A percentile compares a stretch with the other conserved stretches of the same genome.
Evolutionary conservation across 371 early-diverging fungal species (phyloP).

Genomic region (Apophysomyces sp.): DNA sequence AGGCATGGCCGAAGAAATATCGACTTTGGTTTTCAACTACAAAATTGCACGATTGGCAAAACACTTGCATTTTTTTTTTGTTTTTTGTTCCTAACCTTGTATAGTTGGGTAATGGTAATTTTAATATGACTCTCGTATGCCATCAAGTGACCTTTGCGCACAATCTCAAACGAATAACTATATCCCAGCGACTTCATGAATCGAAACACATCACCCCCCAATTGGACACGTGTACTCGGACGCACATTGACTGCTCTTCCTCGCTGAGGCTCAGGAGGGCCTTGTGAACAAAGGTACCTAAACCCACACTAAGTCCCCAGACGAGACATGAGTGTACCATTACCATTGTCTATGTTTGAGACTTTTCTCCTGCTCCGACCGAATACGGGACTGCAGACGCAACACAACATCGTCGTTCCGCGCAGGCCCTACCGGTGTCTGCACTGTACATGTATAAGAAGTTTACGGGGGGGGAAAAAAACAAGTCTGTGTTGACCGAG

Average conservation of each 20-base stretch:
- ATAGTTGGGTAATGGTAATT: slow-evolving; percentile 39
- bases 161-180: slow-evolving; percentile 51
- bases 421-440: slow-evolving; percentile 49
- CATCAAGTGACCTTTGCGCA: slow-evolving; percentile 39
- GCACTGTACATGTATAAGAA: slow-evolving; percentile 28
- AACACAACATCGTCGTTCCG: slow-evolving; percentile 52
- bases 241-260: slow-evolving; percentile 47
- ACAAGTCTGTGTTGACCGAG: too few species aligned
- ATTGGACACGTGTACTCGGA: slow-evolving; percentile 41
- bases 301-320: not conserved
- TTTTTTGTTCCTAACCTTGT: slow-evolving; percentile 26
- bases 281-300: slow-evolving; percentile 48
- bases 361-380: slow-evolving; percentile 37
- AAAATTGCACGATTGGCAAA: not conserved
- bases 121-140: slow-evolving; percentile 40
- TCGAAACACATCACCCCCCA: slow-evolving; percentile 49
- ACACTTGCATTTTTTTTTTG: not conserved
- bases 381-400: slow-evolving; percentile 41
- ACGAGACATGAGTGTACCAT: not conserved
- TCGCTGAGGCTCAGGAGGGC: slow-evolving; percentile 49
- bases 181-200: slow-evolving; percentile 51
- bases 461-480: not conserved
- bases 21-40: slow-evolving; percentile 38
- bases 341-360: slow-evolving; percentile 48
- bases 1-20: slow-evolving; percentile 28